Conservation (phyloP, 176 grass and related monocot species). For the Tillandsia fasciculata region DNA sequence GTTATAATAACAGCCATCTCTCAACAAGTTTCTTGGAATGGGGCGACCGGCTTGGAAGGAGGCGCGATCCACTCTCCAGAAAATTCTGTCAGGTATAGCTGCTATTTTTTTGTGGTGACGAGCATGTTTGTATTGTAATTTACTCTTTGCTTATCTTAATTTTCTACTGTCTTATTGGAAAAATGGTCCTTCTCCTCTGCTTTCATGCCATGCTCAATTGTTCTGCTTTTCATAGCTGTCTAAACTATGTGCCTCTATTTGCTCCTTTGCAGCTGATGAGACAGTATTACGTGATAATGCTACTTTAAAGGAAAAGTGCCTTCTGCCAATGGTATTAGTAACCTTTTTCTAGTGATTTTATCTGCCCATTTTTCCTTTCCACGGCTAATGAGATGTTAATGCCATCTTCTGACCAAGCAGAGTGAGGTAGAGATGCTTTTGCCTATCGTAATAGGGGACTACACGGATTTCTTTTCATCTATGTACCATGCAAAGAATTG, state of each 20-base stretch:
- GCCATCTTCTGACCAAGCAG: slow-evolving; percentile 26
- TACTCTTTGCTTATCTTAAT: neutral
- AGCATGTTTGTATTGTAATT: neutral
- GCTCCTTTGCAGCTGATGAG: slow-evolving; percentile 51
- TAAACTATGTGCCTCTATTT: slow-evolving; percentile 1
- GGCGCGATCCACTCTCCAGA: slow-evolving; percentile 80
- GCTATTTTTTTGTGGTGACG: neutral
- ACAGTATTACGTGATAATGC: slow-evolving; percentile 68
- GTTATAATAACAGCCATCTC: slow-evolving; percentile 47
- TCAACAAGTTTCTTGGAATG: slow-evolving; percentile 88
- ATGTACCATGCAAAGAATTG: slow-evolving; percentile 91
- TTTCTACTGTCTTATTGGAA: neutral
- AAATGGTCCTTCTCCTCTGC: too few species aligned
- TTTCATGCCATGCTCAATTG: too few species aligned
- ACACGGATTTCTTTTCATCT: slow-evolving; percentile 94
- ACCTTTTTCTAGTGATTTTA: neutral
- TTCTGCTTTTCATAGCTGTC: neutral
- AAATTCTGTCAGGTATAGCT: slow-evolving; percentile 58
- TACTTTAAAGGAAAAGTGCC: slow-evolving; percentile 56
- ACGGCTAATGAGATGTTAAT: slow-evolving; percentile 2
- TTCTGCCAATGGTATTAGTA: slow-evolving; percentile 68
- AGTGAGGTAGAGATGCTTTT: slow-evolving; percentile 77
- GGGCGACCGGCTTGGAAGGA: slow-evolving; percentile 84
- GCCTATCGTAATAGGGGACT: slow-evolving; percentile 69
- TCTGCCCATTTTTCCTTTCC: neutral